phyloP scores from a whole-genome alignment of 148 eudicot species.

The Cornus controversa region DNA sequence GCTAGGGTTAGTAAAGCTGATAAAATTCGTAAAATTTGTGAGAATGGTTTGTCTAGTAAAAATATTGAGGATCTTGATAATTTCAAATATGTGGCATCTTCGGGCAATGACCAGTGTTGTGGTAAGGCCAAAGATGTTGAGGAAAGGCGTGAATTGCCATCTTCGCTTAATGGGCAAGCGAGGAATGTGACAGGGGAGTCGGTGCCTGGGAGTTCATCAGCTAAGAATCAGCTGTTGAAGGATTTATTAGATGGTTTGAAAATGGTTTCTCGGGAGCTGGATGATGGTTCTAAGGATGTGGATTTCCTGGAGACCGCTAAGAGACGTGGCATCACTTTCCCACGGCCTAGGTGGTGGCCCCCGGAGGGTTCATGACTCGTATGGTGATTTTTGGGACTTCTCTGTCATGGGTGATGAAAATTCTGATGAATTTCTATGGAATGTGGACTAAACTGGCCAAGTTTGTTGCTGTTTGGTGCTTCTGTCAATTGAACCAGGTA shows the following conservation, averaged over 20 bases:
- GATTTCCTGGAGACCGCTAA: conserved; percentile 58
- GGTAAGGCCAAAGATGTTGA: neutral
- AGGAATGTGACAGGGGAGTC: neutral
- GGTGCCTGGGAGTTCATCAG: neutral
- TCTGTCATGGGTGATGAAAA: neutral
- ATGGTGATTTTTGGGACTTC: neutral
- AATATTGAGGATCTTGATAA: conserved; percentile 17
- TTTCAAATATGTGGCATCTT: neutral
- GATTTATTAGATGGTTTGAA: conserved; percentile 30
- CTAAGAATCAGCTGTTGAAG: conserved; percentile 16
- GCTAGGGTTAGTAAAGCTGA: neutral
- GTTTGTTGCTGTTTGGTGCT: neutral
- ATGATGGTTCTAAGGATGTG: conserved; percentile 14
- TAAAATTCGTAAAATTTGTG: neutral
- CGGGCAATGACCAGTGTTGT: neutral
- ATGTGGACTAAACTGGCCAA: no score
- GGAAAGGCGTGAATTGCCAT: conserved; percentile 27
- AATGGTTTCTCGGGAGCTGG: conserved; percentile 15
- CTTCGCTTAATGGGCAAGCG: conserved; percentile 14
- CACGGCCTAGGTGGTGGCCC: conserved; percentile 42
- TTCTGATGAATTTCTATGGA: neutral
- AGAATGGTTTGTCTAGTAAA: neutral
- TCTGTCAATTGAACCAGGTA: neutral
- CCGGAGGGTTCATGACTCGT: neutral
- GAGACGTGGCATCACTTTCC: conserved; percentile 48